Conservation (phyloP, 1,284 basidiomycete species). For the Stygiomarasmius scandens region DNA sequence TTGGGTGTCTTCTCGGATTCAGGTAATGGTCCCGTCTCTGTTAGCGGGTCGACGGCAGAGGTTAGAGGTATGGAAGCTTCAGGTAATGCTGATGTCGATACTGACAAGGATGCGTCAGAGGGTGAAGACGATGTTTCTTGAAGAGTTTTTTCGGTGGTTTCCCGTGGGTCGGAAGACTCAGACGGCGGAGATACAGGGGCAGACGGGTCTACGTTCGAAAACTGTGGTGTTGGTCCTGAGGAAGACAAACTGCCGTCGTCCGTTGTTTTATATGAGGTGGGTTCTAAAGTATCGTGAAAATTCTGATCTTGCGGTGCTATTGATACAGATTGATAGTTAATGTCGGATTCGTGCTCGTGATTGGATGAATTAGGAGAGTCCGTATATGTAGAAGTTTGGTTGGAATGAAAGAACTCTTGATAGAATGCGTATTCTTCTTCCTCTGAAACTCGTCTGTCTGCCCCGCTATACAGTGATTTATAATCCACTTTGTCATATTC, state of each 20-base stretch:
- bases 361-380: neutral
- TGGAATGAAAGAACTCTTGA: neutral
- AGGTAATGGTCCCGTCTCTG: neutral
- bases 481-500: neutral
- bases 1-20: neutral
- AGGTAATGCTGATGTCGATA: too few relatives aligned
- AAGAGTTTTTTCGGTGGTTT: too few relatives aligned
- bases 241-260: too few relatives aligned
- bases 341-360: neutral
- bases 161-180: too few relatives aligned
- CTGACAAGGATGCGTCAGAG: too few relatives aligned
- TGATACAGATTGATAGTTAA: constrained; percentile 1
- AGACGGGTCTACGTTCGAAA: too few relatives aligned
- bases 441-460: neutral
- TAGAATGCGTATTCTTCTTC: neutral
- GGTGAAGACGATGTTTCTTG: too few relatives aligned
- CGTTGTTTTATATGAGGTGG: too few relatives aligned
- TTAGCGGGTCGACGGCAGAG: too few relatives aligned
- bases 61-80: too few relatives aligned
- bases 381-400: neutral
- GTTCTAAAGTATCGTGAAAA: neutral
- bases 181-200: too few relatives aligned
- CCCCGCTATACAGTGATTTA: neutral
- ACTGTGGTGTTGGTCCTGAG: too few relatives aligned
- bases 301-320: constrained; percentile 4